Evolutionary conservation across 345 rosid species (phyloP).

Genomic region (Punica granatum): DNA sequence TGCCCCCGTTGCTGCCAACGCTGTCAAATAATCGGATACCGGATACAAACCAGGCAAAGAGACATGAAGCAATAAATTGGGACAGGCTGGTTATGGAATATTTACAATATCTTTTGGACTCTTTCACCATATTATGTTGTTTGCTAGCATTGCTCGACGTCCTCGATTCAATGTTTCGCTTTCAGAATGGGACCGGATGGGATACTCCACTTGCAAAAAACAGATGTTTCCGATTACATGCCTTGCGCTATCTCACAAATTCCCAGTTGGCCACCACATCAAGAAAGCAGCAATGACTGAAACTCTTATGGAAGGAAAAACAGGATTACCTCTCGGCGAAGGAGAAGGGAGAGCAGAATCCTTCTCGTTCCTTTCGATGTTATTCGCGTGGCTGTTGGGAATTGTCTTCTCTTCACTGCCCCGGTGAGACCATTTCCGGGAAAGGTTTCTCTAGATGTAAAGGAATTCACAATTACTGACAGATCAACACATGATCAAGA

Average conservation of each 20-base stretch:
- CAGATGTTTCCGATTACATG: neutral
- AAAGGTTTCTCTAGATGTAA: slow-evolving; percentile 55
- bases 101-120: neutral
- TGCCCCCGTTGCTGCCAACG: neutral
- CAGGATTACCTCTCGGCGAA: slow-evolving; percentile 56
- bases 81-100: neutral
- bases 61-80: neutral
- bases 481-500: neutral
- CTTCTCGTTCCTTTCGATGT: slow-evolving; percentile 28
- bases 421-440: slow-evolving; percentile 65
- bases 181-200: neutral
- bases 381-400: slow-evolving; percentile 21
- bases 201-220: neutral
- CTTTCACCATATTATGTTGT: neutral
- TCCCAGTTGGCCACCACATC: neutral
- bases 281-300: neutral
- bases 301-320: neutral
- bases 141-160: neutral
- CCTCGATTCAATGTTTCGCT: neutral
- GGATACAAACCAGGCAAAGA: neutral
- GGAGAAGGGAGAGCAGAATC: slow-evolving; percentile 33
- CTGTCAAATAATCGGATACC: neutral
- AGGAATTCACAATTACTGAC: neutral
- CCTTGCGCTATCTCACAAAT: neutral
- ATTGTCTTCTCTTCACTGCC: slow-evolving; percentile 35